Evolutionary conservation across 352 stramenopile species (phyloP).

Genomic region (Aphanomyces astaci): DNA sequence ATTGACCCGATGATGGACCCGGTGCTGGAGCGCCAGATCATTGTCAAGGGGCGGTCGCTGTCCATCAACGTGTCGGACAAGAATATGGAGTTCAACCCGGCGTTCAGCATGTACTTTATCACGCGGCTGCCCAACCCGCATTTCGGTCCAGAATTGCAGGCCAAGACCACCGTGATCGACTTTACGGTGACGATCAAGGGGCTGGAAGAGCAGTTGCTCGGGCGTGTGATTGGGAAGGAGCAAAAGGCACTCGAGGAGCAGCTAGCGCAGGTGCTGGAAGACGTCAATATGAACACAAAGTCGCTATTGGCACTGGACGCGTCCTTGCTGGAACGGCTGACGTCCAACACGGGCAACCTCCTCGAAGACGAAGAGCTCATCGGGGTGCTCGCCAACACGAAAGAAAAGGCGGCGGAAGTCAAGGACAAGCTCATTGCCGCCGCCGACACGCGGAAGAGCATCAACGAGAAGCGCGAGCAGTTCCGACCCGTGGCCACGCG

Average conservation of each 20-base stretch:
- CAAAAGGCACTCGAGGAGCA: slow-evolving; percentile 97
- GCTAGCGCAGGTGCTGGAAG: slow-evolving; percentile 96
- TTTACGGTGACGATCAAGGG: slow-evolving; percentile 97
- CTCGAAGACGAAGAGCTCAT: slow-evolving; percentile 99
- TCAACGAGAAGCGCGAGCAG: slow-evolving; percentile 98
- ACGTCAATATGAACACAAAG: slow-evolving; percentile 98
- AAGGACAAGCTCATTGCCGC: slow-evolving; percentile 96
- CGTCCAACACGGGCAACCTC: slow-evolving; percentile 95
- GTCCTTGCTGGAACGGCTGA: slow-evolving; percentile 93
- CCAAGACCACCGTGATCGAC: slow-evolving; percentile 98
- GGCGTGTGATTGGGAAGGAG: slow-evolving; percentile 96
- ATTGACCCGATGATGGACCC: slow-evolving; percentile 98
- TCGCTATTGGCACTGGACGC: slow-evolving; percentile 92
- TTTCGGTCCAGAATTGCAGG: slow-evolving; percentile 96
- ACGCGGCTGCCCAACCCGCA: slow-evolving; percentile 96
- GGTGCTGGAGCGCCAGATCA: slow-evolving; percentile 95
- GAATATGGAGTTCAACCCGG: slow-evolving; percentile 97
- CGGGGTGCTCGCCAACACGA: slow-evolving; percentile 95
- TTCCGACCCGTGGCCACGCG: slow-evolving; percentile 96
- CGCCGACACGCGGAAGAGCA: slow-evolving; percentile 94
- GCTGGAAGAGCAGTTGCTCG: slow-evolving; percentile 95
- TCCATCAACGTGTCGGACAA: slow-evolving; percentile 98
- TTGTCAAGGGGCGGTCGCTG: slow-evolving; percentile 93
- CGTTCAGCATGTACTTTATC: slow-evolving; percentile 98
- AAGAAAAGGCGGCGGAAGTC: slow-evolving; percentile 97